A percentile compares a stretch with the other conserved stretches of the same genome.
phyloP scores from a whole-genome alignment of 1,284 basidiomycete genomes.

The Entoloma clypeatum region DNA sequence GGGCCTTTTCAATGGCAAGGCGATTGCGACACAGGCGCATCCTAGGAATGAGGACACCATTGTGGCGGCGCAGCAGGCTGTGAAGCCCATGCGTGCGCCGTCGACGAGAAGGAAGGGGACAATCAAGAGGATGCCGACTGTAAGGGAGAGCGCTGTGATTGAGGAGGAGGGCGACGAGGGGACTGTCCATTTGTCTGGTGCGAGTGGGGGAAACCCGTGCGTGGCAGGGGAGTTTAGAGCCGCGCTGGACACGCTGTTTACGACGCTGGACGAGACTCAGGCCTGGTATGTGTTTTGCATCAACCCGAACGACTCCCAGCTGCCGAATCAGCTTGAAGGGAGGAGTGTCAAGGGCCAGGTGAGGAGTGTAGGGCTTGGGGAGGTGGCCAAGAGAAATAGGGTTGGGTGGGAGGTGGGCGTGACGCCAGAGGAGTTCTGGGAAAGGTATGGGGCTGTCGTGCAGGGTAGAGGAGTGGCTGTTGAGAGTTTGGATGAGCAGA shows the following conservation, averaged over 20 bases:
- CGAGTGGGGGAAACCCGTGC: slow-evolving; percentile 65
- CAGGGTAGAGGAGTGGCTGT: slow-evolving; percentile 40
- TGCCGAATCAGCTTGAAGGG: slow-evolving; percentile 92
- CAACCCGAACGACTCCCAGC: slow-evolving; percentile 92
- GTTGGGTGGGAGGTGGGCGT: slow-evolving; percentile 82
- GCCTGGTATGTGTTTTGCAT: slow-evolving; percentile 92
- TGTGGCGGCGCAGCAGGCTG: slow-evolving; percentile 87
- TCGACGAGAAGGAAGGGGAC: slow-evolving; percentile 81
- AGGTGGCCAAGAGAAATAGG: slow-evolving; percentile 69
- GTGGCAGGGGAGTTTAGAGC: slow-evolving; percentile 86
- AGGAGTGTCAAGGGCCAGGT: slow-evolving; percentile 91
- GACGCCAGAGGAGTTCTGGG: slow-evolving; percentile 85
- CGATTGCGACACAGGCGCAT: slow-evolving; percentile 87
- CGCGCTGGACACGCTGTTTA: slow-evolving; percentile 82
- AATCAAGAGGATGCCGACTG: slow-evolving; percentile 56
- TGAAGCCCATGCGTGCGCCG: slow-evolving; percentile 90
- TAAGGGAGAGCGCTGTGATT: slow-evolving; percentile 43
- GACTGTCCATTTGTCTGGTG: slow-evolving; percentile 5
- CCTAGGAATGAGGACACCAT: slow-evolving; percentile 92
- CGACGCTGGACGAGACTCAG: slow-evolving; percentile 88
- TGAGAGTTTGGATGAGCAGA: slow-evolving; percentile 52
- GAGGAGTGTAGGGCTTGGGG: slow-evolving; percentile 74
- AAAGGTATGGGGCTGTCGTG: slow-evolving; percentile 71
- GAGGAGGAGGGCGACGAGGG: slow-evolving; percentile 46
- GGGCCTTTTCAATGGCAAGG: slow-evolving; percentile 82